A percentile compares a stretch with the other conserved stretches of the same genome.
Conservation (phyloP, 345 rosid genomes). For the Eucalyptus coolabah region DNA sequence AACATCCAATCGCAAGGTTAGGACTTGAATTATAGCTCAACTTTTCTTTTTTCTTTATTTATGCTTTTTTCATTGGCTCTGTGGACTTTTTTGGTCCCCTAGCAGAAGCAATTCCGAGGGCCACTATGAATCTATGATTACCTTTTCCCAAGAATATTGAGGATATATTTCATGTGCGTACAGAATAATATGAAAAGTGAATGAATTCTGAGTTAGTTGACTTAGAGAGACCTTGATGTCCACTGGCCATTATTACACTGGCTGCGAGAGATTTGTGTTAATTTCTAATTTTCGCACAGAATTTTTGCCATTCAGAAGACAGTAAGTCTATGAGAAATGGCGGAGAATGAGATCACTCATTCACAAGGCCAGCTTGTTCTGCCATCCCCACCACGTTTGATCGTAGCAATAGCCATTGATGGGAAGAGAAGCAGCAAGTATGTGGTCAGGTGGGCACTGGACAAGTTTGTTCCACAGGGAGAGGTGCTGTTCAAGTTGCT, state of each 20-base stretch:
- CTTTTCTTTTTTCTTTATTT: not conserved
- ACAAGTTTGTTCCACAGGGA: conserved; percentile 28
- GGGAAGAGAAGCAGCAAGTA: conserved; percentile 51
- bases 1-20: not conserved
- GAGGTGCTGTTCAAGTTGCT: conserved; percentile 45
- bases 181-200: not conserved
- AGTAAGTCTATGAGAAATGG: conserved; percentile 52
- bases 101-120: not conserved
- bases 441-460: conserved; percentile 10
- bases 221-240: not conserved
- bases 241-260: not conserved
- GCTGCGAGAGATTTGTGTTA: not conserved
- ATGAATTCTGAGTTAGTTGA: not conserved
- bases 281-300: not conserved
- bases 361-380: not conserved
- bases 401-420: conserved; percentile 54
- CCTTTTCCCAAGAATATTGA: not conserved
- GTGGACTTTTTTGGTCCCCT: not conserved
- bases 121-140: not conserved
- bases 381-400: conserved; percentile 30
- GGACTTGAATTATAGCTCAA: not conserved
- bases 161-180: not conserved
- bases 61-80: not conserved
- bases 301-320: conserved; percentile 2
- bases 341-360: conserved; percentile 15